Conservation (phyloP, 768 basidiomycete species). For the Leucogyrophana mollusca region DNA sequence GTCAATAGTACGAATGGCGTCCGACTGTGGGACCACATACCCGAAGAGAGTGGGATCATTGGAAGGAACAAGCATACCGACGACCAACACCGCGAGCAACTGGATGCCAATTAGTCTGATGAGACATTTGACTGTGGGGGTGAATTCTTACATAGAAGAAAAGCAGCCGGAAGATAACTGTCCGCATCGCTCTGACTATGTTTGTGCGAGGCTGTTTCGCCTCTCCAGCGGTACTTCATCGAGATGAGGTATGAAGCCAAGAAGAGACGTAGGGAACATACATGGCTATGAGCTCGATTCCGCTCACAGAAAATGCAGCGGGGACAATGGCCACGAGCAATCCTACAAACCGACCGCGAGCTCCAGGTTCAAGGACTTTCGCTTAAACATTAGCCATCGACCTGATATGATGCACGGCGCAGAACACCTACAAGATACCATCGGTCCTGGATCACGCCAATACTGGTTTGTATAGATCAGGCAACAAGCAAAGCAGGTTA, state of each 20-base stretch:
- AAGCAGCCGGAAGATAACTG: conserved; percentile 80
- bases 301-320: conserved; percentile 71
- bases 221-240: conserved; percentile 66
- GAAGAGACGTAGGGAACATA: conserved; percentile 34
- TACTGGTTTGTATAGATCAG: conserved; percentile 11
- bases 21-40: conserved; percentile 17
- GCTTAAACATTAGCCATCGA: not conserved
- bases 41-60: conserved; percentile 54
- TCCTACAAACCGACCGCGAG: conserved; percentile 19
- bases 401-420: not conserved
- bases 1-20: not conserved
- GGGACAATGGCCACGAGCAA: conserved; percentile 18
- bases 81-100: conserved; percentile 39
- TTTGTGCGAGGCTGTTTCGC: conserved; percentile 76
- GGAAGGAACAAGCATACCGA: conserved; percentile 79
- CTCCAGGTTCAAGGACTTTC: conserved; percentile 19
- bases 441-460: conserved; percentile 21
- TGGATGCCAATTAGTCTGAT: conserved; percentile 5
- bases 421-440: conserved; percentile 18
- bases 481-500: not conserved
- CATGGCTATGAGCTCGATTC: conserved; percentile 75
- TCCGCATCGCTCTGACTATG: conserved; percentile 70
- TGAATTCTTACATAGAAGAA: conserved; percentile 68
- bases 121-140: conserved; percentile 50
- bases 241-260: conserved; percentile 4